Evolutionary conservation across 129 eudicot genomes (phyloP).

Genomic region (Cynara cardunculus): DNA sequence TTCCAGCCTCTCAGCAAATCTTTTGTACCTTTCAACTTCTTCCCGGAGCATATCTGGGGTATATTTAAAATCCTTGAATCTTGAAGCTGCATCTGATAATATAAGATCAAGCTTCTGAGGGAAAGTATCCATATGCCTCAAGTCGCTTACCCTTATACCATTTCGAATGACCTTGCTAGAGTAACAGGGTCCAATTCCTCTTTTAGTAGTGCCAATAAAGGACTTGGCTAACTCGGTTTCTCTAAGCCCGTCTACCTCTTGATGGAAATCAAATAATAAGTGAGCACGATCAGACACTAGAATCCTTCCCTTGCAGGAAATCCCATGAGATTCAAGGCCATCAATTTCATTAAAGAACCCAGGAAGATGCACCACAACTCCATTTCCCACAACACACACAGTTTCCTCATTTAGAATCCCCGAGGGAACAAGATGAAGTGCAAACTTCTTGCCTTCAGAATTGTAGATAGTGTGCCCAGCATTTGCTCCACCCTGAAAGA

Average conservation of each 20-base stretch:
- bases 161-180: slow-evolving; percentile 85
- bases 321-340: slow-evolving; percentile 83
- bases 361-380: slow-evolving; percentile 90
- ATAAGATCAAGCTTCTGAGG: slow-evolving; percentile 83
- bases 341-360: slow-evolving; percentile 87
- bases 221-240: slow-evolving; percentile 91
- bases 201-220: slow-evolving; percentile 86
- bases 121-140: slow-evolving; percentile 95
- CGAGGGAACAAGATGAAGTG: slow-evolving; percentile 98
- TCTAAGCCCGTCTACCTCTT: slow-evolving; percentile 79
- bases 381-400: slow-evolving; percentile 88
- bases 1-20: slow-evolving; percentile 87
- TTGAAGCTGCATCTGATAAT: slow-evolving; percentile 81
- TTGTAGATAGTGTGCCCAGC: slow-evolving; percentile 97
- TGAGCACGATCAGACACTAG: slow-evolving; percentile 94
- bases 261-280: slow-evolving; percentile 86
- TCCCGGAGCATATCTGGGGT: slow-evolving; percentile 66
- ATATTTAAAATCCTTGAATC: slow-evolving; percentile 72
- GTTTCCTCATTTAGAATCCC: slow-evolving; percentile 92
- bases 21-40: slow-evolving; percentile 82
- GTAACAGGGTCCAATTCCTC: slow-evolving; percentile 95
- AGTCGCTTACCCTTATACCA: slow-evolving; percentile 85
- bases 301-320: slow-evolving; percentile 82
- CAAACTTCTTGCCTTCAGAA: slow-evolving; percentile 94
- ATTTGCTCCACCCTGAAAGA: slow-evolving; percentile 89